Conservation (phyloP, 495 filamentous ascomycete genomes). For the Penicilliopsis zonata region DNA sequence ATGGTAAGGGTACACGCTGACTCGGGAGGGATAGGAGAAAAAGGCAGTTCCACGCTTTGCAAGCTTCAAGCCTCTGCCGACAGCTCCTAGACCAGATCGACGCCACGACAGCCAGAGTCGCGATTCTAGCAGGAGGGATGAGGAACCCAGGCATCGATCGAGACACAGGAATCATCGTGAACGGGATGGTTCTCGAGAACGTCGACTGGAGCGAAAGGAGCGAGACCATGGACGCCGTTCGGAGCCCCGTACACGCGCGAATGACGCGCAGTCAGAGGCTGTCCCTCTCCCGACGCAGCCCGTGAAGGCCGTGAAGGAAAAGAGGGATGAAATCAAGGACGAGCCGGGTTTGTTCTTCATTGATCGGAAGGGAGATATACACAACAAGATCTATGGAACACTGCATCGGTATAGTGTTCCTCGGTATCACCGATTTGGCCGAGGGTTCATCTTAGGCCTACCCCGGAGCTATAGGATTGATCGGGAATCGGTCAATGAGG, state of each 20-base stretch:
- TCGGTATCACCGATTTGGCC: constrained; percentile 44
- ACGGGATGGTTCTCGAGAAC: constrained; percentile 16
- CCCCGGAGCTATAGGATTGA: constrained; percentile 37
- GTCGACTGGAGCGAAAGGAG: constrained; percentile 8
- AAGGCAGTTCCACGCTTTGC: constrained; percentile 49
- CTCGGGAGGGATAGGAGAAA: constrained; percentile 16
- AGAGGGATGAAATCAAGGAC: constrained; percentile 8
- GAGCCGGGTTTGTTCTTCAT: constrained; percentile 24
- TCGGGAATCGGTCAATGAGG: constrained; percentile 31
- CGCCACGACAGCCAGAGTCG: constrained; percentile 9
- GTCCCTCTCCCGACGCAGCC: constrained; percentile 1
- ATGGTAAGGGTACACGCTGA: background rate
- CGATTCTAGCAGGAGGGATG: constrained; percentile 9
- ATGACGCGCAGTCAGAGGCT: constrained; percentile 2
- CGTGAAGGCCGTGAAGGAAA: too few species aligned
- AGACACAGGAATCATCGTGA: constrained; percentile 12
- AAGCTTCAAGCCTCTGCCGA: constrained; percentile 49
- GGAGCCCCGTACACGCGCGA: background rate
- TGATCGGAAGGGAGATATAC: constrained; percentile 49
- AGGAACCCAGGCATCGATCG: constrained; percentile 13
- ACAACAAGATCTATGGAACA: constrained; percentile 48
- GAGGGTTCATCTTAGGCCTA: constrained; percentile 47
- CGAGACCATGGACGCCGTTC: constrained; percentile 2
- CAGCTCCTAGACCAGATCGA: constrained; percentile 13
- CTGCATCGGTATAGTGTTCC: constrained; percentile 50